A percentile compares a stretch with the other conserved stretches of the same genome.
These are phyloP conservation scores for Citrullus mucosospermus DNA, from an alignment of 306 rosid genomes.

Conservation along the genomic window DNA sequence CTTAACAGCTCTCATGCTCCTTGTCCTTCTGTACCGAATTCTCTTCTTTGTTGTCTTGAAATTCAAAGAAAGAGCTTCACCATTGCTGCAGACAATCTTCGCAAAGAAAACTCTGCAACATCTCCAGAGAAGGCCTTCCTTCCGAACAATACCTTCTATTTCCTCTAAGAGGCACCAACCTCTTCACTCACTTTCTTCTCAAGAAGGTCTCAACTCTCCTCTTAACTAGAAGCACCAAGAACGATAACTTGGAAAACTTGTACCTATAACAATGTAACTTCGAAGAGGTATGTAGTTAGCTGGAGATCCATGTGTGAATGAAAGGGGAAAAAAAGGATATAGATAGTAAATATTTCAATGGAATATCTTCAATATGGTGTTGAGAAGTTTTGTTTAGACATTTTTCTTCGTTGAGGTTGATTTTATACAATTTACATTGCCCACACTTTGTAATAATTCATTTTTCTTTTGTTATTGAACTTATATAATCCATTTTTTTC, in stretches of 20 bases:
- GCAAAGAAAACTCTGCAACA: conserved; percentile 39
- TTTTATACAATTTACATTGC: neutral
- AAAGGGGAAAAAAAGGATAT: neutral
- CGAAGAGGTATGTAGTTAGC: conserved; percentile 1
- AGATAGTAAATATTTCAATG: neutral
- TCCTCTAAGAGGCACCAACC: conserved; percentile 66
- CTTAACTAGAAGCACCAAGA: conserved; percentile 23
- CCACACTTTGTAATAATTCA: conserved; percentile 3
- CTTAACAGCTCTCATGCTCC: conserved; percentile 38
- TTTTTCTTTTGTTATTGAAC: neutral
- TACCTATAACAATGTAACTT: neutral
- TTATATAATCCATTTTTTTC: neutral
- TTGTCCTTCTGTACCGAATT: conserved; percentile 41
- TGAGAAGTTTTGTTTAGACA: neutral
- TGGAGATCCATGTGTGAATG: neutral
- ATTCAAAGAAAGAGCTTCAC: conserved; percentile 57
- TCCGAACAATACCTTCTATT: conserved; percentile 43
- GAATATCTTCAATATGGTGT: neutral
- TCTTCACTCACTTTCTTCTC: conserved; percentile 60
- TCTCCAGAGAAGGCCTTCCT: conserved; percentile 69
- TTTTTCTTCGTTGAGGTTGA: neutral
- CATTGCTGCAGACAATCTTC: conserved; percentile 36
- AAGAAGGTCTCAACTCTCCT: conserved; percentile 88
- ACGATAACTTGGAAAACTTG: neutral
- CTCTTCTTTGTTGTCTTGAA: conserved; percentile 64